These are phyloP conservation scores for Fusarium continuum DNA, from an alignment of 2,329 filamentous ascomycete species.

Conservation along the genomic window DNA sequence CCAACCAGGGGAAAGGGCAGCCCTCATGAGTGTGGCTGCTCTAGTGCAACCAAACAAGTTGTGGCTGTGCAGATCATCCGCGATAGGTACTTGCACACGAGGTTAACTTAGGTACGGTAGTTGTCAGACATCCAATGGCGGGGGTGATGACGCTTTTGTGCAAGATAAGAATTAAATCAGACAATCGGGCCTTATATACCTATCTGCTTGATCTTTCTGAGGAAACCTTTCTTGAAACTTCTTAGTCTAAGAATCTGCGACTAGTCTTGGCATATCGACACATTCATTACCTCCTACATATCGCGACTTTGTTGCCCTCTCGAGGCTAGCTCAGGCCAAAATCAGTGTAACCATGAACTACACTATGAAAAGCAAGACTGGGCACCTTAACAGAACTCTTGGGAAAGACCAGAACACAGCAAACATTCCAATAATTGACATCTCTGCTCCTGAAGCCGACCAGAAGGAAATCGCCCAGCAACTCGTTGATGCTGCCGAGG, in stretches of 20 bases:
- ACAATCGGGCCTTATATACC: background rate
- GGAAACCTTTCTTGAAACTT: background rate
- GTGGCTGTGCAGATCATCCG: constrained; percentile 19
- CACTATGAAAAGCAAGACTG: constrained; percentile 5
- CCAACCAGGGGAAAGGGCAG: constrained; percentile 13
- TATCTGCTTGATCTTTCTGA: background rate
- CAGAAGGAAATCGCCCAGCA: constrained; percentile 67
- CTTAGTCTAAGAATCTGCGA: background rate
- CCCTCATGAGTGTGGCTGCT: constrained; percentile 31
- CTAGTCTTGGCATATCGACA: background rate
- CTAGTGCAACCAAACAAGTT: background rate
- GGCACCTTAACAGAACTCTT: background rate
- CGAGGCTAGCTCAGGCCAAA: background rate
- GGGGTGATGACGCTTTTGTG: constrained; percentile 25
- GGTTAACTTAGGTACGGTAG: too few relatives aligned
- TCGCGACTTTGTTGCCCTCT: background rate
- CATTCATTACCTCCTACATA: background rate
- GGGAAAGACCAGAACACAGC: constrained; percentile 45
- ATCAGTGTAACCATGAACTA: background rate
- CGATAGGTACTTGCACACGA: constrained; percentile 1
- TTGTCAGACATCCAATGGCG: constrained; percentile 8
- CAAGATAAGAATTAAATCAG: background rate
- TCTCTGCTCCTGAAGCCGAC: constrained; percentile 60
- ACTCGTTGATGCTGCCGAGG: constrained; percentile 81
- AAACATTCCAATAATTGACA: constrained; percentile 83